These are phyloP conservation scores for Calonectria crousiana DNA, from an alignment of 2,329 filamentous ascomycete genomes.

Conservation along the genomic window DNA sequence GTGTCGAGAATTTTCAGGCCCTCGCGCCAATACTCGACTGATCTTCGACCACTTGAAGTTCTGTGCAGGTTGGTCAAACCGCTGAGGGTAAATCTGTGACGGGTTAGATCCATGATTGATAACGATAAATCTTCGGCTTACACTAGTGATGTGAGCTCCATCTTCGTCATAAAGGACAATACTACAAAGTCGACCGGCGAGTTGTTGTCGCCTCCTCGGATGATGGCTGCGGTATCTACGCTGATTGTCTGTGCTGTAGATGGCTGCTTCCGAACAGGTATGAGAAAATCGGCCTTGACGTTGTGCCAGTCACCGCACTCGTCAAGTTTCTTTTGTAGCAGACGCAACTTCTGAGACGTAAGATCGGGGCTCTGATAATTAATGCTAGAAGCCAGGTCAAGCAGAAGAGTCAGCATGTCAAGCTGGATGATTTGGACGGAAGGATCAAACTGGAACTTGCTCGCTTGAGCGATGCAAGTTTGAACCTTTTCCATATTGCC, in stretches of 20 bases:
- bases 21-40: conserved; percentile 57
- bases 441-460: conserved; percentile 77
- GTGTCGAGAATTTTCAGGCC: conserved; percentile 61
- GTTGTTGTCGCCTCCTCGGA: conserved; percentile 60
- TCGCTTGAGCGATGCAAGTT: conserved; percentile 78
- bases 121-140: conserved; percentile 50
- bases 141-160: conserved; percentile 68
- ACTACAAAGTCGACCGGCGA: conserved; percentile 67
- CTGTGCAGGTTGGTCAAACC: conserved; percentile 61
- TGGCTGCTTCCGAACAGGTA: conserved; percentile 67
- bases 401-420: conserved; percentile 72
- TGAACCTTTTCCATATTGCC: conserved; percentile 79
- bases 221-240: conserved; percentile 66
- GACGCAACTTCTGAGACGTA: conserved; percentile 70
- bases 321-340: conserved; percentile 73
- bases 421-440: conserved; percentile 74
- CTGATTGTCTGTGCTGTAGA: conserved; percentile 65
- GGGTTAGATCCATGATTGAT: conserved; percentile 28
- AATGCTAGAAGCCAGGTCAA: conserved; percentile 79
- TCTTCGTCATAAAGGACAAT: conserved; percentile 71
- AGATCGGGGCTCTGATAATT: conserved; percentile 70
- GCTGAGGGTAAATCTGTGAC: conserved; percentile 64
- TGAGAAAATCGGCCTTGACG: conserved; percentile 61
- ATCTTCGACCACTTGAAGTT: conserved; percentile 48
- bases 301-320: conserved; percentile 64